Base-by-base conservation (phyloP, 2,329 filamentous ascomycete species). In the Cladosporium sphaerospermum region DNA sequence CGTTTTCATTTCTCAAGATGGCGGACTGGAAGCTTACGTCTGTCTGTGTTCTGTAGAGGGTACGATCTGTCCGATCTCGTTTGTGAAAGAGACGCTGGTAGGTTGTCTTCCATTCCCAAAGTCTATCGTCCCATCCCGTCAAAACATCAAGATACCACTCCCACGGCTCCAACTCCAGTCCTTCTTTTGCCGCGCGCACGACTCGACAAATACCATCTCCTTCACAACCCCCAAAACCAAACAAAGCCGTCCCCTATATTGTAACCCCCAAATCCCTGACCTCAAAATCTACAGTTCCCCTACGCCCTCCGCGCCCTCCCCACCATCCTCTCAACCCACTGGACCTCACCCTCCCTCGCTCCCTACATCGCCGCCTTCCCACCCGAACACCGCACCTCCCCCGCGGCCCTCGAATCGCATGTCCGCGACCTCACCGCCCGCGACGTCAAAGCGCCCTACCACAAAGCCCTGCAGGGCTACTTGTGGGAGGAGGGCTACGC, bases 71-170 rank as follows among this genome's bases (percentile, higher is more conserved):
- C 85, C 86, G 62, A 89, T 91, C 68, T 88, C 85, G 62, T 91
- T 91, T 71, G 88, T 91, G 71, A 88, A 88, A 73, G 85, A 90
- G 69, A 82, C 88, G 59, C 75, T 91, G 74, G 88, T 91, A 82
- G 80, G 86, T 44, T 6, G 36, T 41, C 16, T 55, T 57, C 53
- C 36, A 14, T 11, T 14, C 8, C 36, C 14, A 16, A 16, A 16
- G 14, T 16, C 14, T 16, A 16, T 16, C 14, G 14, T 16, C 14
- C 14, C 14, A 16, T 16, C 14, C 14, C 14, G 14, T 16, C 14
- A 16, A 16, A 16, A 16, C 14, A 16, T 16, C 14, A 16, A 16
- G 14, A 16, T 16, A 16, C 14, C 14, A 16, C 14, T 16, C 14
- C 14, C 14, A 16, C 14, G 14, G 14, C 14, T 16, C 14, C 14